A percentile compares a stretch with the other conserved stretches of the same genome.
Evolutionary conservation across 495 filamentous ascomycete species (phyloP).

Genomic region (Massariosphaeria phaeospora): DNA sequence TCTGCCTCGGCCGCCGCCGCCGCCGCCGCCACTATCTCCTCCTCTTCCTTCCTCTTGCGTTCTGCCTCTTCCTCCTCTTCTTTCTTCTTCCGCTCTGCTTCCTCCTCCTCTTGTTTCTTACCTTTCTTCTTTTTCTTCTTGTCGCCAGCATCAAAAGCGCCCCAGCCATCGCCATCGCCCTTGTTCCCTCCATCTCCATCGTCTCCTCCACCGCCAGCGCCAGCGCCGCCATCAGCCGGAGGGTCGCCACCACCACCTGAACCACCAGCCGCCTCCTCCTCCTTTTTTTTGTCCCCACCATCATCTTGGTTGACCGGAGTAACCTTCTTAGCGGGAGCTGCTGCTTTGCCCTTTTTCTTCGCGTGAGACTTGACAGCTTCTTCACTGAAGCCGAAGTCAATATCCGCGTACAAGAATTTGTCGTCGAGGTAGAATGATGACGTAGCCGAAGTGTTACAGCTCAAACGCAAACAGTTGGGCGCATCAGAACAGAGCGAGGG

Average conservation of each 20-base stretch:
- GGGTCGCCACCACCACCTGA: constrained; percentile 37
- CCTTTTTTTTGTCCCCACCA: constrained; percentile 48
- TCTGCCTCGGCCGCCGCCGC: constrained; percentile 40
- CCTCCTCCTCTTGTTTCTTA: constrained; percentile 37
- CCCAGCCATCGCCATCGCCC: constrained; percentile 39
- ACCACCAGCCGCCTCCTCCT: constrained; percentile 37
- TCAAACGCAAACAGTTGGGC: constrained; percentile 30
- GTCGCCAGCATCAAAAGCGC: constrained; percentile 36
- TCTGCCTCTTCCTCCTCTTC: constrained; percentile 39
- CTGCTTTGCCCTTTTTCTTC: constrained; percentile 37
- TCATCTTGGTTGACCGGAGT: constrained; percentile 30
- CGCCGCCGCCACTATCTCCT: constrained; percentile 27
- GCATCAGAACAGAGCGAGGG: constrained; percentile 23
- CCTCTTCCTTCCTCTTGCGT: constrained; percentile 40
- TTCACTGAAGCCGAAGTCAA: constrained; percentile 29
- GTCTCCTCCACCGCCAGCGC: constrained; percentile 15
- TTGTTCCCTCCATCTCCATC: constrained; percentile 36
- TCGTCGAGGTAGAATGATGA: constrained; percentile 30
- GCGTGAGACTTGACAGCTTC: constrained; percentile 29
- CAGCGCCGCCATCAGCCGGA: constrained; percentile 31
- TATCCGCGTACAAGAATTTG: constrained; percentile 22
- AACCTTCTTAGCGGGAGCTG: constrained; percentile 6
- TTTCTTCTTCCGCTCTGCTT: constrained; percentile 32
- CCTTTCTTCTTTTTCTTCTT: constrained; percentile 33
- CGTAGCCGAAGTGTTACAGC: constrained; percentile 23